Percentiles rank a stretch among this genome's conserved stretches.
Evolutionary conservation across 495 filamentous ascomycete genomes (phyloP).

Genomic region (Ramalina intermedia): DNA sequence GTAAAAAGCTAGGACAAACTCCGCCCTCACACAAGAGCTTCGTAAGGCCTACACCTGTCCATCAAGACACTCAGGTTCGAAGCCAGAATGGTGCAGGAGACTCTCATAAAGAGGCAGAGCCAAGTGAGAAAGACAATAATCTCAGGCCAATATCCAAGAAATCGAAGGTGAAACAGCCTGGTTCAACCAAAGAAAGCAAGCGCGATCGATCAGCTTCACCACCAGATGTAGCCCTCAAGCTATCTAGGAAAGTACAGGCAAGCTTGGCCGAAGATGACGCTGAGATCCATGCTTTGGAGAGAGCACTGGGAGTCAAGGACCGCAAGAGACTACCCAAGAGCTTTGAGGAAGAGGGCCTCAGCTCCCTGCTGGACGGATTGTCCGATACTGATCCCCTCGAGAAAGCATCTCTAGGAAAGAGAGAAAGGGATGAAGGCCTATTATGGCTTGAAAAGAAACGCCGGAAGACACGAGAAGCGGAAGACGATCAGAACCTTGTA

Average conservation of each 20-base stretch:
- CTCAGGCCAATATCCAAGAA: conserved; percentile 4
- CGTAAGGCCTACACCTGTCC: background rate
- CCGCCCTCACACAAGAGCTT: conserved; percentile 4
- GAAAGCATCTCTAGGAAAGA: conserved; percentile 19
- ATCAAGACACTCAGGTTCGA: background rate
- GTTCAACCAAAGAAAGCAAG: conserved; percentile 5
- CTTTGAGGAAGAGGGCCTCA: conserved; percentile 76
- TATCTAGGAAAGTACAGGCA: conserved; percentile 46
- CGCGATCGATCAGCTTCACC: conserved; percentile 6
- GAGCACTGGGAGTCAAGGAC: conserved; percentile 71
- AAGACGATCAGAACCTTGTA: conserved; percentile 18
- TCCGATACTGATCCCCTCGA: conserved; percentile 35
- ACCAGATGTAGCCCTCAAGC: conserved; percentile 17
- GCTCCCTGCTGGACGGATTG: conserved; percentile 61
- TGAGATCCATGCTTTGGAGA: conserved; percentile 79
- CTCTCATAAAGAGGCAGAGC: background rate
- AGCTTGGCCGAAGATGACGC: conserved; percentile 63
- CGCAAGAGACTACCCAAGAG: conserved; percentile 60
- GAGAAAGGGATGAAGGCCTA: conserved; percentile 42
- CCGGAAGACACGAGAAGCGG: conserved; percentile 42
- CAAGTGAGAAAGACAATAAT: background rate
- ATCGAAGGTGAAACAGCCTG: conserved; percentile 14
- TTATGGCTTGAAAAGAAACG: conserved; percentile 49
- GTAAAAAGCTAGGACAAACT: conserved; percentile 34
- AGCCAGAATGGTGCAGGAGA: background rate